Evolutionary conservation across 441 rosid species (phyloP).

Genomic region (Aquilaria agallochum): DNA sequence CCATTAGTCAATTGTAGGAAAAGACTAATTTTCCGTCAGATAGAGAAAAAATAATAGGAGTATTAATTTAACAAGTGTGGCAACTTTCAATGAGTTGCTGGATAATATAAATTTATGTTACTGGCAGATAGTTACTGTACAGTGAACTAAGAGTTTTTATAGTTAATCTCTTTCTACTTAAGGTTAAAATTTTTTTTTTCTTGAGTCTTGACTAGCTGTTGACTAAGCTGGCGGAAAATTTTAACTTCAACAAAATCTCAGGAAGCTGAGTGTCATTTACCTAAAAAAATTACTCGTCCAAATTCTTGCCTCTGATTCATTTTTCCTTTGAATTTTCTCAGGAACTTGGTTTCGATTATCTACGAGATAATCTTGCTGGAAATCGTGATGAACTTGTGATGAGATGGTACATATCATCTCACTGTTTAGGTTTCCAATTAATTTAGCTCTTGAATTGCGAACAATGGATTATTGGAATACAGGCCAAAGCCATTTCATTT

Average conservation of each 20-base stretch:
- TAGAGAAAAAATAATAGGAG: no score
- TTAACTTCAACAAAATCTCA: no score
- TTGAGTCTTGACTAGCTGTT: no score
- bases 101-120: no score
- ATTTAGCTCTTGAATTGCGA: constrained; percentile 11
- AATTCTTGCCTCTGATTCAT: constrained; percentile 5
- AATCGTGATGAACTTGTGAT: constrained; percentile 83
- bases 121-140: no score
- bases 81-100: no score
- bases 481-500: constrained; percentile 99
- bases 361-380: constrained; percentile 91
- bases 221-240: no score
- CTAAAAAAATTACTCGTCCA: not conserved
- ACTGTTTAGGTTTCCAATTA: constrained; percentile 14
- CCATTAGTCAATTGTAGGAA: no score
- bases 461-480: constrained; percentile 17
- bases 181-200: no score
- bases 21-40: no score
- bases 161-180: not conserved
- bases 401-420: constrained; percentile 70
- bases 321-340: constrained; percentile 30
- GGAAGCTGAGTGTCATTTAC: no score
- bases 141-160: not conserved
- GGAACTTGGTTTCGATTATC: constrained; percentile 99
- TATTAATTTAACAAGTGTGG: no score